Base-by-base conservation (phyloP, 192 early-diverging fungal genomes). In the Coemansia sp. region DNA sequence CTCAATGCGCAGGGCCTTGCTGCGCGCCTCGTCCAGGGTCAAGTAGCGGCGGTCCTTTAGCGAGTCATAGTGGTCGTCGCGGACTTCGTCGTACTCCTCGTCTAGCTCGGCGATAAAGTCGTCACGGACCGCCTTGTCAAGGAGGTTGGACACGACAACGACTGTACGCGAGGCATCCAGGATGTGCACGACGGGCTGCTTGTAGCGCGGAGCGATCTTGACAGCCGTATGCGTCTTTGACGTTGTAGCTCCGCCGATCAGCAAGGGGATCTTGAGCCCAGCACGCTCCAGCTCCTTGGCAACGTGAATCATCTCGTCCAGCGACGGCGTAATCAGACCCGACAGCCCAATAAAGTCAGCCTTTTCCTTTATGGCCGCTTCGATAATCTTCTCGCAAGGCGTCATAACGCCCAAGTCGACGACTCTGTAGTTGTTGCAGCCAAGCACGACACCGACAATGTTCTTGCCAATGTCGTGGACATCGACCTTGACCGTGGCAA, bases 381-480 rank as follows among this genome's bases (percentile, higher is more conserved):
- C 86, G 57, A 98, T 89, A 68, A 98, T 98, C 85, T 93, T 95
- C 24, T 96, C 94, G 74, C 91, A 93, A 0, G 96, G 94, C 40
- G 89, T 89, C 96, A 98, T 98, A 32, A 98, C 96, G 36, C 96
- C 96, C 65, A 98, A 68, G 76, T 96, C 96, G 57, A 98, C 89
- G 40, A 98, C 93, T 64, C 87, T 88, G 75, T 98, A 98, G 77
- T 96, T 96, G 86, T 98, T 98, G 88, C 96, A 98, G 29, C 96
- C 96, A 43, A 98, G 81, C 45, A 98, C 96, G 36, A 98, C 96
- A 20, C 92, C 94, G 45, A 94, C 93, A 86, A 98, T 98, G 82
- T 98, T 98, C 86, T 96, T 98, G 38, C 96, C 96, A 71, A 98
- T 98, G 80, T 96, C 95, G 83, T 98, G 96, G 31, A 98, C 96